A percentile compares a stretch with the other conserved stretches of the same genome.
Conservation (phyloP, 441 rosid genomes). For the Gossypium aridum region DNA sequence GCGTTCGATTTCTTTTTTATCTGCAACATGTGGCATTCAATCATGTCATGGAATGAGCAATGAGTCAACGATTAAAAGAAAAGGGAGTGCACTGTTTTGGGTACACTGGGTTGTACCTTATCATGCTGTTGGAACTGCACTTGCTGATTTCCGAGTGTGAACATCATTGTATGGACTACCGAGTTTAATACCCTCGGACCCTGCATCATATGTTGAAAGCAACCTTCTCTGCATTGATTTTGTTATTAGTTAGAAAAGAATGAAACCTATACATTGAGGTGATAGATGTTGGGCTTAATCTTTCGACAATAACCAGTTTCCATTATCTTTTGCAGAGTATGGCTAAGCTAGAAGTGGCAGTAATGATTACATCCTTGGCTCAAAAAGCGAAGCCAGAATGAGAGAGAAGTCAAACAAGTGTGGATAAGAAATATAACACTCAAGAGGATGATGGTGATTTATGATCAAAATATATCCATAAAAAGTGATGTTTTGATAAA, state of each 20-base stretch:
- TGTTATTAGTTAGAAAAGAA: not conserved
- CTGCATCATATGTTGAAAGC: conserved; percentile 33
- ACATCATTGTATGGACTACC: not conserved
- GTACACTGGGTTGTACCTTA: not conserved
- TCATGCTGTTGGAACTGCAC: conserved; percentile 22
- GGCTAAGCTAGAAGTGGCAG: not conserved
- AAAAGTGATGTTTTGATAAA: no score
- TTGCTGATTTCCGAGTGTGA: conserved; percentile 12
- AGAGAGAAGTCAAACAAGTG: not conserved
- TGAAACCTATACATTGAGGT: not conserved
- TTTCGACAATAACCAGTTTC: not conserved
- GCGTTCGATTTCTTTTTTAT: not conserved
- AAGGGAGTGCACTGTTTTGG: not conserved
- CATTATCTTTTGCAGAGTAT: not conserved
- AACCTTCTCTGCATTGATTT: conserved; percentile 42
- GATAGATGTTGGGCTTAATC: not conserved
- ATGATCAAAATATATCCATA: not conserved
- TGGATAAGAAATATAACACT: not conserved
- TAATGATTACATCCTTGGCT: not conserved
- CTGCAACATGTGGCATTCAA: conserved; percentile 2
- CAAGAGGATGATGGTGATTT: not conserved
- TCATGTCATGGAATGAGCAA: not conserved
- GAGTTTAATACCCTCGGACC: conserved; percentile 16
- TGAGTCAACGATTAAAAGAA: not conserved
- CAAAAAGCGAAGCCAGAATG: not conserved